Evolutionary conservation across 1,139 yeast species (phyloP).

Genomic region (Suhomyces chickasaworum): DNA sequence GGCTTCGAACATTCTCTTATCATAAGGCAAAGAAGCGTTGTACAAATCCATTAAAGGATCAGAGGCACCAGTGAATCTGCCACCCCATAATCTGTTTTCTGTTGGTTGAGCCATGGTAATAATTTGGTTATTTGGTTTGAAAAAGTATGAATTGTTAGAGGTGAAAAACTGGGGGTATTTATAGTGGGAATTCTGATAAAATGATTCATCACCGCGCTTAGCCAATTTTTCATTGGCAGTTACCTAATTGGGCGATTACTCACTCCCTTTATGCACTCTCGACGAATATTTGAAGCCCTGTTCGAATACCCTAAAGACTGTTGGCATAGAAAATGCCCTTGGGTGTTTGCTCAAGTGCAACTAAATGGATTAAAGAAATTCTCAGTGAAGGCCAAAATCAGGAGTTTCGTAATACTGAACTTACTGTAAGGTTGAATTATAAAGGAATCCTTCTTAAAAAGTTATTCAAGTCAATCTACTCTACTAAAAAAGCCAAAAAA

Average conservation of each 20-base stretch:
- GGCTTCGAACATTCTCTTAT: conserved; percentile 89
- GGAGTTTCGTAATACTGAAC: no score
- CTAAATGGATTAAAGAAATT: not conserved
- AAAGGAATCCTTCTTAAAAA: no score
- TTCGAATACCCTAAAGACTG: not conserved
- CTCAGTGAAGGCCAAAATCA: no score
- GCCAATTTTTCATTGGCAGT: conserved; percentile 17
- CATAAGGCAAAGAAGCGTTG: conserved; percentile 96
- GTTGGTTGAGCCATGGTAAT: conserved; percentile 43
- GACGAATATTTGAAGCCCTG: not conserved
- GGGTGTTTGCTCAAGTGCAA: not conserved
- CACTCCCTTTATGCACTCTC: not conserved
- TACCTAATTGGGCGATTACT: conserved; percentile 25
- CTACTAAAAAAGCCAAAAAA: no score
- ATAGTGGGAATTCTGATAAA: conserved; percentile 9
- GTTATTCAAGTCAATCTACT: no score
- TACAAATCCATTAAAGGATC: conserved; percentile 97
- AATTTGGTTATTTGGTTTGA: not conserved
- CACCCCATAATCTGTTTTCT: conserved; percentile 90
- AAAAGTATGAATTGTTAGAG: not conserved
- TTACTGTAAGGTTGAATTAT: no score
- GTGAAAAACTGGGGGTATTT: conserved; percentile 8
- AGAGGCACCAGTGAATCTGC: conserved; percentile 94
- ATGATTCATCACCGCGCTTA: conserved; percentile 43
- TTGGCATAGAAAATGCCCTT: not conserved